These are phyloP conservation scores for Arxiozyma slooffiae DNA, from an alignment of 1,139 yeast species.

Conservation along the genomic window DNA sequence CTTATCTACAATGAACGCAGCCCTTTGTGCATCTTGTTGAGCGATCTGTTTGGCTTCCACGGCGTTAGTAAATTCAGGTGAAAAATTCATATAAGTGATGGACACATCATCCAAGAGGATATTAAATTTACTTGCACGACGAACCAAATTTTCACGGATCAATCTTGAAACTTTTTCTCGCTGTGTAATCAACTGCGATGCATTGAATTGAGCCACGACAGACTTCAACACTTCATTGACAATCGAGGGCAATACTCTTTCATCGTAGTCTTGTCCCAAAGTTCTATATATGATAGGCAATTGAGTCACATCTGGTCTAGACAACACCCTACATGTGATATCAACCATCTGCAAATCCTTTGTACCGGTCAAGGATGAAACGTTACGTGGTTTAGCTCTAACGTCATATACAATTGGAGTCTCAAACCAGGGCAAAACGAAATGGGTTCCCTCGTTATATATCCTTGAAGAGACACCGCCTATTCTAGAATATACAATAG, in stretches of 20 bases:
- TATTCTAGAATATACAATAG: constrained; percentile 88
- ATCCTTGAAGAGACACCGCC: constrained; percentile 80
- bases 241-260: constrained; percentile 91
- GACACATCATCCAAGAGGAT: too few relatives aligned
- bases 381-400: constrained; percentile 84
- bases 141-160: too few relatives aligned
- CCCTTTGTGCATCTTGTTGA: too few relatives aligned
- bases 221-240: constrained; percentile 93
- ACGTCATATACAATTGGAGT: constrained; percentile 85
- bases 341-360: constrained; percentile 95
- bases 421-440: constrained; percentile 92
- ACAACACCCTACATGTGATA: constrained; percentile 83
- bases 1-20: too few relatives aligned
- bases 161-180: too few relatives aligned
- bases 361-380: constrained; percentile 92
- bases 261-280: constrained; percentile 91
- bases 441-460: constrained; percentile 94
- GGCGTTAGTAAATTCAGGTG: too few relatives aligned
- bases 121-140: too few relatives aligned
- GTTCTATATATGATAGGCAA: constrained; percentile 83
- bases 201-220: constrained; percentile 96
- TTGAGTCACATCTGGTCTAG: constrained; percentile 79
- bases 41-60: too few relatives aligned
- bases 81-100: too few relatives aligned
- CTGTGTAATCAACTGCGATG: constrained; percentile 88